phyloP scores from a whole-genome alignment of 1,139 yeast species.

The Wickerhamomyces sp. region DNA sequence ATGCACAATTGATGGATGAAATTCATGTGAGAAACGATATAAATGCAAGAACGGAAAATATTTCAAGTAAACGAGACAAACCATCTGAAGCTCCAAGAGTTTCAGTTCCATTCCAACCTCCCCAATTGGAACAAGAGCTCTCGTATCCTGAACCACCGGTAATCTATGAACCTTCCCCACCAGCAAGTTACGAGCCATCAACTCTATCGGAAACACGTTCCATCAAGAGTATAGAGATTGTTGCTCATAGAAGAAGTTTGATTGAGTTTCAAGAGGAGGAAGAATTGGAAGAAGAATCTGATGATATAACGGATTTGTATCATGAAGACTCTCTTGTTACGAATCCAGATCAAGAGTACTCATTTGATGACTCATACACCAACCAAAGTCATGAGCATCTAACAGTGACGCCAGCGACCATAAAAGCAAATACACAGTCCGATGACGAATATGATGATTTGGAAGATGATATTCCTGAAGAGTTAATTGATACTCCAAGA shows the following conservation, averaged over 20 bases:
- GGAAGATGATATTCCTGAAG: slow-evolving; percentile 5
- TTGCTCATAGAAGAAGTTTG: slow-evolving; percentile 16
- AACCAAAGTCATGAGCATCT: slow-evolving; percentile 9
- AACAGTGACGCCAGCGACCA: slow-evolving; percentile 13
- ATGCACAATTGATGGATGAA: too few relatives aligned
- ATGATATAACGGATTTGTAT: slow-evolving; percentile 19
- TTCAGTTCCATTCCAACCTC: too few relatives aligned
- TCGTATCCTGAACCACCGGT: too few relatives aligned
- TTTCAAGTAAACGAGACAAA: too few relatives aligned
- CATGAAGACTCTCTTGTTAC: slow-evolving; percentile 8
- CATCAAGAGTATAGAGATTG: slow-evolving; percentile 14
- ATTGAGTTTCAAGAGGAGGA: slow-evolving; percentile 16
- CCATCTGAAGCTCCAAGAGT: too few relatives aligned
- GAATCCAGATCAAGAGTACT: slow-evolving; percentile 10
- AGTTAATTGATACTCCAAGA: slow-evolving; percentile 7
- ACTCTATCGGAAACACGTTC: too few relatives aligned
- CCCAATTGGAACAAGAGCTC: too few relatives aligned
- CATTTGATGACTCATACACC: slow-evolving; percentile 16
- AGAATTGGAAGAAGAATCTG: slow-evolving; percentile 13
- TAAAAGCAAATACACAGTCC: slow-evolving; percentile 10
- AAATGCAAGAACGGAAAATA: too few relatives aligned
- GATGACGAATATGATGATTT: slow-evolving; percentile 20
- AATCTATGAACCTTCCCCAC: too few relatives aligned
- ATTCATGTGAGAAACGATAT: too few relatives aligned
- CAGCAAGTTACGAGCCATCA: too few relatives aligned